Evolutionary conservation across 1,284 basidiomycete genomes (phyloP).

Genomic region (Cutaneotrichosporon cutaneum): DNA sequence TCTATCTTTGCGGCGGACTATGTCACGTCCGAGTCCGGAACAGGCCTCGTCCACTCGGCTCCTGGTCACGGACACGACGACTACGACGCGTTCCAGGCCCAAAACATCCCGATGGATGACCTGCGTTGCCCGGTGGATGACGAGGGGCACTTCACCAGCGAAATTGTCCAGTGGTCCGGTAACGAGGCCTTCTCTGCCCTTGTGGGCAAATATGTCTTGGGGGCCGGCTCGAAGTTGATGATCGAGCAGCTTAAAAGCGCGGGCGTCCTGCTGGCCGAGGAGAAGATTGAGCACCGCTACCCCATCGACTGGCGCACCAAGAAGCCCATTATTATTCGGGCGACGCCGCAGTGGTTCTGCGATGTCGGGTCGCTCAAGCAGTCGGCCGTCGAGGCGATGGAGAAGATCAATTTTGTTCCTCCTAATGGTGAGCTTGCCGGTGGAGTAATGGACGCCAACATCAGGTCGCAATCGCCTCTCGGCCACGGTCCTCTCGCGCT

Average conservation of each 20-base stretch:
- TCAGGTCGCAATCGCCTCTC: constrained; percentile 80
- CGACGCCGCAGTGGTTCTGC: constrained; percentile 98
- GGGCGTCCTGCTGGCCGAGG: constrained; percentile 65
- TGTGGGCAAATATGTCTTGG: constrained; percentile 70
- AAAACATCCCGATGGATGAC: constrained; percentile 42
- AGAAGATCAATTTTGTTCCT: constrained; percentile 76
- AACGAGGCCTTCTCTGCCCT: constrained; percentile 38
- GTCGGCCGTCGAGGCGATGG: constrained; percentile 68
- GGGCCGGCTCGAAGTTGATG: constrained; percentile 66
- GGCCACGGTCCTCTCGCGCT: constrained; percentile 78
- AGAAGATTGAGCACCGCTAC: constrained; percentile 80
- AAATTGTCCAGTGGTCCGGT: constrained; percentile 61
- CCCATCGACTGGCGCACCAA: constrained; percentile 98
- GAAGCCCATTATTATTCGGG: constrained; percentile 86
- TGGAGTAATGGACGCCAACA: constrained; percentile 1
- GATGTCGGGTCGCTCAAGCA: constrained; percentile 82
- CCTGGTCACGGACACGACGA: constrained; percentile 95
- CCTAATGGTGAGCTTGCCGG: constrained; percentile 61
- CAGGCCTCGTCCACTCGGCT: constrained; percentile 92
- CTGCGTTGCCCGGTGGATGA: constrained; percentile 74
- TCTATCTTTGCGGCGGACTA: constrained; percentile 59
- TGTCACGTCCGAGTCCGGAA: constrained; percentile 86
- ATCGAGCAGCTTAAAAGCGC: constrained; percentile 63
- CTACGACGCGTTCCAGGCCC: constrained; percentile 67
- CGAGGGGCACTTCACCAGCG: constrained; percentile 69